Evolutionary conservation across 306 rosid species (phyloP).

Genomic region (Cicer chorassanicum): DNA sequence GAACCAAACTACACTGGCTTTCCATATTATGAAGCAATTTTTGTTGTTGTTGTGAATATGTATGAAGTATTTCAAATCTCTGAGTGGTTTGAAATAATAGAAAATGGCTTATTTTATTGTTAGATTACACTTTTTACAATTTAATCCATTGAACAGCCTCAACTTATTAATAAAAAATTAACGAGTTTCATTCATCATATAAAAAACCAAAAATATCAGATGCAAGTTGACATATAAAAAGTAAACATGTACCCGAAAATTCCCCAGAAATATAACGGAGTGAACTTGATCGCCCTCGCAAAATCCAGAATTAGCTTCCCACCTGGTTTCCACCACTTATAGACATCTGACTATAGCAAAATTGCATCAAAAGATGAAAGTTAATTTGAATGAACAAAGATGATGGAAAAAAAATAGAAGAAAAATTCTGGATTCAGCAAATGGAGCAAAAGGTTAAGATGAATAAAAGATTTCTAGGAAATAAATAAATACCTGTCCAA

Average conservation of each 20-base stretch:
- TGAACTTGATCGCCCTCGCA: conserved; percentile 81
- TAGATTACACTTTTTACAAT: conserved; percentile 1
- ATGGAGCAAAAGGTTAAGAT: conserved; percentile 32
- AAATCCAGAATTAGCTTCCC: conserved; percentile 76
- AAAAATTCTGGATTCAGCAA: not conserved
- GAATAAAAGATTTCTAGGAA: not conserved
- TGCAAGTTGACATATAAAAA: conserved; percentile 15
- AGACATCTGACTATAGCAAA: conserved; percentile 68
- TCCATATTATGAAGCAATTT: not conserved
- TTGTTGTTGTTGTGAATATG: not conserved
- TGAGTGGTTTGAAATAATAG: conserved; percentile 16
- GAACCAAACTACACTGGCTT: not conserved
- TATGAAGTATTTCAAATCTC: conserved; percentile 9
- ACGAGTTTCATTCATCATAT: conserved; percentile 9
- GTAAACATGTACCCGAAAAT: conserved; percentile 69
- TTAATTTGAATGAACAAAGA: conserved; percentile 35
- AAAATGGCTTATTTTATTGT: conserved; percentile 20
- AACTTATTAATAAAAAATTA: conserved; percentile 1
- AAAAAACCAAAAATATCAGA: conserved; percentile 18
- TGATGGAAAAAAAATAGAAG: not conserved
- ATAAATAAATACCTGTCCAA: conserved; percentile 77
- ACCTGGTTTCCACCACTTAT: conserved; percentile 93
- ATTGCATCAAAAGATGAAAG: conserved; percentile 35
- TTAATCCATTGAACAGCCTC: conserved; percentile 18
- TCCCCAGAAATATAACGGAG: conserved; percentile 92